Conservation (phyloP, 441 rosid genomes). For the Geranium incanum region DNA sequence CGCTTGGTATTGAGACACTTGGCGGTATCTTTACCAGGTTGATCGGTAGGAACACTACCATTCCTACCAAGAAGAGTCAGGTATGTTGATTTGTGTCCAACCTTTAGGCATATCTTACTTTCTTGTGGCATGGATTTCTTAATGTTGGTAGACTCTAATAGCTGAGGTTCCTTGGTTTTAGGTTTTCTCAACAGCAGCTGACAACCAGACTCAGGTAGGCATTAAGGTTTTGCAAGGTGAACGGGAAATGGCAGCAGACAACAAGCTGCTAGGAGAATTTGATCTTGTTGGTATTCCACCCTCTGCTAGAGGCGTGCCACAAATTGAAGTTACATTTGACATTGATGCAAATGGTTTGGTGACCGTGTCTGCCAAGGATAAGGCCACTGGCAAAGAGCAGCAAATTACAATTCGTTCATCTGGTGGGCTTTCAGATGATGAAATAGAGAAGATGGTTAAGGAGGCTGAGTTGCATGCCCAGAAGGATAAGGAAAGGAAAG, state of each 20-base stretch:
- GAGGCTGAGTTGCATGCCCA: slow-evolving; percentile 83
- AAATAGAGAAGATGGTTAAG: slow-evolving; percentile 86
- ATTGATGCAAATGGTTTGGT: slow-evolving; percentile 95
- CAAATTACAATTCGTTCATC: slow-evolving; percentile 94
- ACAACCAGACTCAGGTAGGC: slow-evolving; percentile 93
- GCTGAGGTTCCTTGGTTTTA: slow-evolving; percentile 18
- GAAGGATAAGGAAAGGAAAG: slow-evolving; percentile 71
- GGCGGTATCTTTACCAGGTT: slow-evolving; percentile 88
- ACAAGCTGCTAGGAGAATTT: slow-evolving; percentile 77
- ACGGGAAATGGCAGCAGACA: slow-evolving; percentile 88
- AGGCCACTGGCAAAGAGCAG: slow-evolving; percentile 79
- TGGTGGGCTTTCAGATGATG: slow-evolving; percentile 84
- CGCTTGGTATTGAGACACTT: slow-evolving; percentile 92
- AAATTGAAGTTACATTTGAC: slow-evolving; percentile 88
- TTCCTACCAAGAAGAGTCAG: slow-evolving; percentile 97
- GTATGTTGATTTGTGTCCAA: slow-evolving; percentile 25
- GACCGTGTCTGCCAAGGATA: slow-evolving; percentile 93
- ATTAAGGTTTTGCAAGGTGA: slow-evolving; percentile 96
- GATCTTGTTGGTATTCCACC: slow-evolving; percentile 92
- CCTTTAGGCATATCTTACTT: too few species aligned
- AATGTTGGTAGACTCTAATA: too few species aligned
- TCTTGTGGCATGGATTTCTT: too few species aligned
- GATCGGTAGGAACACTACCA: slow-evolving; percentile 80
- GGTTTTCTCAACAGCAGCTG: slow-evolving; percentile 95
- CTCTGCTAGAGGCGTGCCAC: slow-evolving; percentile 83